phyloP scores from a whole-genome alignment of 768 basidiomycete genomes.

The Suillus fuscotomentosus region DNA sequence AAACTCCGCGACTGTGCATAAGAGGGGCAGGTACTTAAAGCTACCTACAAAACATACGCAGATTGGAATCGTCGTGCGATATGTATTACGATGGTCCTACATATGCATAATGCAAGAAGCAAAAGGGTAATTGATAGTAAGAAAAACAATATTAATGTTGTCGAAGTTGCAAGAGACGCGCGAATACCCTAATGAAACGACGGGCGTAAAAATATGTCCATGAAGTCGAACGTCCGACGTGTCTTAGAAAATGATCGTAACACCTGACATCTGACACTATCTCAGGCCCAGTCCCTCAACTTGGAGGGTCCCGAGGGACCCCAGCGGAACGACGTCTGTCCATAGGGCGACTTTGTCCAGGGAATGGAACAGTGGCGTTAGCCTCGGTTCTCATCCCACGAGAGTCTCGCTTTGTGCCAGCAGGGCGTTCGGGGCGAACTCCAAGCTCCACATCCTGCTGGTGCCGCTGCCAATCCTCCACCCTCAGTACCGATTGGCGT shows the following conservation, averaged over 20 bases:
- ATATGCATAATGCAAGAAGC: conserved; percentile 8
- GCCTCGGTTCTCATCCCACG: conserved; percentile 7
- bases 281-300: conserved; percentile 16
- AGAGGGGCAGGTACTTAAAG: neutral
- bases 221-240: conserved; percentile 15
- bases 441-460: conserved; percentile 50
- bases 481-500: conserved; percentile 73
- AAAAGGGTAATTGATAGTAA: neutral
- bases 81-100: conserved; percentile 22
- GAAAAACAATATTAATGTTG: conserved; percentile 16
- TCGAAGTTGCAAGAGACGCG: neutral
- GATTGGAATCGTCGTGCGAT: conserved; percentile 5
- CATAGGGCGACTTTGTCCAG: conserved; percentile 24
- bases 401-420: conserved; percentile 23
- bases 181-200: conserved; percentile 9
- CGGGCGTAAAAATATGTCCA: conserved; percentile 15
- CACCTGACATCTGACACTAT: conserved; percentile 1
- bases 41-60: conserved; percentile 9
- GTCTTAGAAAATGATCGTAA: conserved; percentile 5
- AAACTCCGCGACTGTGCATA: conserved; percentile 11
- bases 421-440: conserved; percentile 23
- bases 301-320: conserved; percentile 40
- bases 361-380: conserved; percentile 31
- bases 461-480: conserved; percentile 82
- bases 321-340: conserved; percentile 32